Evolutionary conservation across 2,329 filamentous ascomycete genomes (phyloP), one percentile per base, ranked within the genome.

Genomic region (Neofusicoccum umdonicola): DNA sequence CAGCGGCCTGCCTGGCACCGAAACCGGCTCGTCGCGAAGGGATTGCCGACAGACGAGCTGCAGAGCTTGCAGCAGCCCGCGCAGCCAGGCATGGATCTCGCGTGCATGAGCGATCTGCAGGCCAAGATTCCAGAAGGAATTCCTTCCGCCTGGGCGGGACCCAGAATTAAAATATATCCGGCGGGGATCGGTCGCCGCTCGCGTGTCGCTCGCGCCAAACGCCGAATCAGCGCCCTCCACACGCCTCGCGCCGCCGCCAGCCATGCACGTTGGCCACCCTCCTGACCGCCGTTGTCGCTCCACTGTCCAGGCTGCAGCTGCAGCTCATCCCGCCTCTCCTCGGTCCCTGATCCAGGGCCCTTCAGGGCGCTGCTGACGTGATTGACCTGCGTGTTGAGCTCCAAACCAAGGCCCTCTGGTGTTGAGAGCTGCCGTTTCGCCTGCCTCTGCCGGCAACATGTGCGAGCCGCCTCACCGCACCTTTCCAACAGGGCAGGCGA

Each of bases 51-150:
- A 44, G 42, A 15, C 42, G 42, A 8, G 13, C 42, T 51, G 34
- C 51, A 19, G 37, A 9, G 11, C 31, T 39, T 37, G 19, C 9
- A 15, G n/a, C 50, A 17, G 22, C 50, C 8, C 22, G n/a, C 17
- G 17, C 15, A 54, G 37, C 54, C 42, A 39, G 42, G 56, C 56
- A 47, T 56, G 56, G 6, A 58, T 44, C 54, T 58, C 54, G 41
- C 41, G n/a, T 37, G 56, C 56, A 48, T 34, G 56, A 60, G 56
- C 3, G 56, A 60, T 60, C 56, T 60, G 56, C 56, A 60, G 15
- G 56, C 56, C 56, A 60, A 60, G 56, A 60, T 60, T 60, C 56
- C 56, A 60, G 56, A 60, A 60, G 56, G 56, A 60, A 47, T 60
- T 60, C 56, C 56, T 60, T 60, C 41, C 56, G 56, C 31, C 42